Evolutionary conservation across 106 monocot genomes (phyloP), one percentile per base, ranked within the genome.

Genomic region (Acorus gramineus): DNA sequence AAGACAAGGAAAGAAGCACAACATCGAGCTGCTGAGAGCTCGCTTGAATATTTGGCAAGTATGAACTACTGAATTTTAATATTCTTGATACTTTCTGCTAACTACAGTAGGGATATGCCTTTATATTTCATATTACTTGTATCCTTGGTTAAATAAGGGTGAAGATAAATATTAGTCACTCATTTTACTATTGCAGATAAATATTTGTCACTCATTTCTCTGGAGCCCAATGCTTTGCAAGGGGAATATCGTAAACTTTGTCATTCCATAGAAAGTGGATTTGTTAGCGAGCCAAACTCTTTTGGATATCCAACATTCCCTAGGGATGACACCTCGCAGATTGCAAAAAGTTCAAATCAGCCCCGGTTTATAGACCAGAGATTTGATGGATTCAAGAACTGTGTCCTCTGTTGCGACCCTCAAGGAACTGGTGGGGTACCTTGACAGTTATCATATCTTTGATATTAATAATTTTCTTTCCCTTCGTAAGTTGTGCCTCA

Each of bases 1-100:
- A 86, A 42, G 77, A 92, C 89, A 13, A 88, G 84, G 79, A 99
- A 82, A 67, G 88, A 89, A 66, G 95, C 90, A 42, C 86, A 90
- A 51, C 71, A 55, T 45, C 77, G 77, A 65, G 95, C 90, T 71
- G 82, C 78, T 13, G 84, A 84, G 59, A 69, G 63, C 50, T 78
- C 90, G 14, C 76, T 95, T 64, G 55, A 66, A 64, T 66, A 58
- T 77, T 87, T 95, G 73, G 86, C 90, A 4, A 78, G 95, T 95
- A 84, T 76, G 86, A 60, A 57, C 13, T 67, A 3, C 50, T 54
- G 28, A 28, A 28, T 28, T 28, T 28, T 28, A 28, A 28, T 28
- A 1, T 28, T 28, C 28, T 28, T 28, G 28, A 28, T 28, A 28
- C 28, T 28, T 1, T 28, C 28, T 28, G 28, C 28, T 28, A 28